Percentiles rank a stretch among this genome's conserved stretches.
Conservation (phyloP, 768 basidiomycete genomes). For the Boletus insuetus region DNA sequence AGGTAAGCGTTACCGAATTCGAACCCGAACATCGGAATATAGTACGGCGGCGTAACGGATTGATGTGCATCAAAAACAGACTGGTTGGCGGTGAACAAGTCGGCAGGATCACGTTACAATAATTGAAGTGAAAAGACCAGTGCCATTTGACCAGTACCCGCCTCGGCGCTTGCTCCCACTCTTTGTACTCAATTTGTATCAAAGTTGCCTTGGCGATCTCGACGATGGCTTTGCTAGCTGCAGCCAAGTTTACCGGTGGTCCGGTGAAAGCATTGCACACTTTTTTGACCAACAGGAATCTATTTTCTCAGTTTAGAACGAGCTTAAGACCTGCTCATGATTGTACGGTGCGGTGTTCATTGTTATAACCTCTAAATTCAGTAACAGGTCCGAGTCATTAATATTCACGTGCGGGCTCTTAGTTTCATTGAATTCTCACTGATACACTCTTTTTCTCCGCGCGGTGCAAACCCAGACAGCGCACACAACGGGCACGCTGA, state of each 20-base stretch:
- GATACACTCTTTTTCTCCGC: no score
- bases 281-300: neutral
- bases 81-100: conserved; percentile 3
- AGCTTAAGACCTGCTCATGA: neutral
- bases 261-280: neutral
- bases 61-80: conserved; percentile 4
- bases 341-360: no score
- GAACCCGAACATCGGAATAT: neutral
- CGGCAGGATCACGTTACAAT: neutral
- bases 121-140: neutral
- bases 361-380: no score
- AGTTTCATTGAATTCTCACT: no score
- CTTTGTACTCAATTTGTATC: conserved; percentile 1
- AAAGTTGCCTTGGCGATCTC: neutral
- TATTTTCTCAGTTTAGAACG: neutral
- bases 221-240: neutral
- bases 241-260: neutral
- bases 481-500: no score
- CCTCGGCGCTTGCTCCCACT: no score
- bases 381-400: no score
- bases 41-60: neutral
- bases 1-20: neutral
- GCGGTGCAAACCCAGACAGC: no score
- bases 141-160: neutral
- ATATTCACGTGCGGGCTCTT: no score